A percentile compares a stretch with the other conserved stretches of the same genome.
Evolutionary conservation across 371 early-diverging fungal species (phyloP).

Genomic region (Mucor plumbeus): DNA sequence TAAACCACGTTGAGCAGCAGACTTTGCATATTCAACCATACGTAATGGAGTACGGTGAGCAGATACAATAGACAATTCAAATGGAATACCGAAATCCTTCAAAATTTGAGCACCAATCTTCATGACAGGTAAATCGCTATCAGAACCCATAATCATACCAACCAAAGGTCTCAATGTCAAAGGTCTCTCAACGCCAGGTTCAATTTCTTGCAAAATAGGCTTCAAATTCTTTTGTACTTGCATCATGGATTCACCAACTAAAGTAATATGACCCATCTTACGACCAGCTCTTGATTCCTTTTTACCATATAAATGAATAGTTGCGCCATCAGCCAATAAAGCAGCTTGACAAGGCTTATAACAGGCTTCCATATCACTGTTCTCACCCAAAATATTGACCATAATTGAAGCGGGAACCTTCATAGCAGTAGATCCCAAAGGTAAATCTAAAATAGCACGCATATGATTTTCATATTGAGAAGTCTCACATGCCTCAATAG

Average conservation of each 20-base stretch:
- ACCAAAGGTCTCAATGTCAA: constrained; percentile 76
- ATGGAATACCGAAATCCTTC: constrained; percentile 88
- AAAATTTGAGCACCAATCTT: constrained; percentile 88
- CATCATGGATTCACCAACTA: constrained; percentile 84
- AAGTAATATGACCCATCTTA: constrained; percentile 97
- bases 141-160: constrained; percentile 97
- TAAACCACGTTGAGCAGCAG: constrained; percentile 88
- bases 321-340: constrained; percentile 79
- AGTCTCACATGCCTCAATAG: constrained; percentile 95
- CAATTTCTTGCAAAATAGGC: constrained; percentile 69
- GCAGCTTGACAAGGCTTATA: constrained; percentile 73
- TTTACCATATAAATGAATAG: constrained; percentile 95
- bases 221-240: constrained; percentile 67
- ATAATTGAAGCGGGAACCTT: constrained; percentile 92
- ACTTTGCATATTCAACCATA: constrained; percentile 89
- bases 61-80: constrained; percentile 93
- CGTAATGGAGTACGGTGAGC: constrained; percentile 96
- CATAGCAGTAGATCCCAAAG: constrained; percentile 88
- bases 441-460: constrained; percentile 90
- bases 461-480: constrained; percentile 97
- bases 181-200: constrained; percentile 54
- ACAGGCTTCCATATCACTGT: constrained; percentile 61
- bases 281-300: constrained; percentile 83
- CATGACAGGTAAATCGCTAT: constrained; percentile 95
- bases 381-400: constrained; percentile 91